Percentiles rank a stretch among this genome's conserved stretches.
Evolutionary conservation across 768 basidiomycete species (phyloP).

Genomic region (Trametes cingulata): DNA sequence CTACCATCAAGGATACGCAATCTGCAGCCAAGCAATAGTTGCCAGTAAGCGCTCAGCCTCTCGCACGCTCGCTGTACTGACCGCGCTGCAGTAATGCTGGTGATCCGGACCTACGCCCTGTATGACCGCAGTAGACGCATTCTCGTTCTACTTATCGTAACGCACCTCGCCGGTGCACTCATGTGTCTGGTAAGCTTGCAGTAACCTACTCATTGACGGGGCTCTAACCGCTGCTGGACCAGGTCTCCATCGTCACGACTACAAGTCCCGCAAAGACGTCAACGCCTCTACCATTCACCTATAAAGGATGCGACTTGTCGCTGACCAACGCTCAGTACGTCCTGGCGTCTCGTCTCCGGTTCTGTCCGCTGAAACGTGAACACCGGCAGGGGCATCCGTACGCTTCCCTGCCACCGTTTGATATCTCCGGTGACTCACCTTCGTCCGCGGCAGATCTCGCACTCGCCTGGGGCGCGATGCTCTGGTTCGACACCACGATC

Average conservation of each 20-base stretch:
- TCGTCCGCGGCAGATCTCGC: conserved; percentile 16
- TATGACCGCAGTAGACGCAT: conserved; percentile 27
- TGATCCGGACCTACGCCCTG: conserved; percentile 28
- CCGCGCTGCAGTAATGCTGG: conserved; percentile 18
- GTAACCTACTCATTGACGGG: no score
- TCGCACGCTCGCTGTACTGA: neutral
- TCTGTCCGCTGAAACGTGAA: neutral
- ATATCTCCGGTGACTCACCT: neutral
- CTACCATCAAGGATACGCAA: conserved; percentile 16
- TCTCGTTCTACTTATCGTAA: conserved; percentile 11
- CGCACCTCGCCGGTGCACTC: conserved; percentile 7
- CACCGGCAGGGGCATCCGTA: conserved; percentile 12
- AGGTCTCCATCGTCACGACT: conserved; percentile 6
- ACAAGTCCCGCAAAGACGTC: neutral
- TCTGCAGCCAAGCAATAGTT: conserved; percentile 9
- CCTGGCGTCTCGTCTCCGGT: neutral
- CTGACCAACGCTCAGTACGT: conserved; percentile 18
- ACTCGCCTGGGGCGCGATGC: conserved; percentile 18
- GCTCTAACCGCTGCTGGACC: no score
- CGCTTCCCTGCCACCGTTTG: neutral
- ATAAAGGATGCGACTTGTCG: conserved; percentile 8
- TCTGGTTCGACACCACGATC: conserved; percentile 22
- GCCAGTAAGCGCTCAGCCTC: conserved; percentile 4
- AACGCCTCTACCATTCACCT: conserved; percentile 6
- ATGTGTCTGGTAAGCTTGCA: conserved; percentile 5